Evolutionary conservation across 371 early-diverging fungal species (phyloP), one percentile per base, ranked within the genome.

Genomic region (Apophysomyces ossiformis): DNA sequence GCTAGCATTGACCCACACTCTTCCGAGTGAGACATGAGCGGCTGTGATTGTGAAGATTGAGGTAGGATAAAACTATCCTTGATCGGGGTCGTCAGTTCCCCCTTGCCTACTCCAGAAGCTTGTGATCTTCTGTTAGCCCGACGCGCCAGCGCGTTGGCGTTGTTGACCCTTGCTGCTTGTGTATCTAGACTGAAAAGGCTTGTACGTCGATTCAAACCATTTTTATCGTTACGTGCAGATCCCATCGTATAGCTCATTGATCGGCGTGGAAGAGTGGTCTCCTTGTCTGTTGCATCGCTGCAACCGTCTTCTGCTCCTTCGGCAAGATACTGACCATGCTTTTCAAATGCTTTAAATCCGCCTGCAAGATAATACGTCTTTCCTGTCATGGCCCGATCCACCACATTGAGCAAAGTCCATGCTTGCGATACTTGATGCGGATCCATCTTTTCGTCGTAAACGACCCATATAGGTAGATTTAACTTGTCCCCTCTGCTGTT

Each of bases 391-490:
- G 73, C 82, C 12, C 81, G 68, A 44, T 84, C 82, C 44, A 89
- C 68, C 4, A 89, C 87, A 39, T 65, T 77, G n/a, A 87, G 63
- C 35, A 89, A 61, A 0, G 89, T 89, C 89, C 89, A 89, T 7
- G 87, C 87, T 15, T 85, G 83, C 4, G 84, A 78, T n/a, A 83
- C 71, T 1, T 69, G 74, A 43, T 81, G 73, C 0, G 73, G 65
- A 41, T 83, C 73, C 89, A 89, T 89, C 0, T 75, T 75, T 39
- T 86, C 82, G 66, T 89, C 89, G 63, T 83, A 81, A 6, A 89
- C 85, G 12, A 89, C 75, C 81, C 81, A 81, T 5, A 69, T 50
- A 7, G 60, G 50, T 11, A 21, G 4, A 11, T 35, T 57, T 5
- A 58, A 13, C 18, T 44, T 58, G 21, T 16, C 60, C 0, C 37